Conservation (phyloP, 2,329 filamentous ascomycete species). For the Trichoderma sp. region DNA sequence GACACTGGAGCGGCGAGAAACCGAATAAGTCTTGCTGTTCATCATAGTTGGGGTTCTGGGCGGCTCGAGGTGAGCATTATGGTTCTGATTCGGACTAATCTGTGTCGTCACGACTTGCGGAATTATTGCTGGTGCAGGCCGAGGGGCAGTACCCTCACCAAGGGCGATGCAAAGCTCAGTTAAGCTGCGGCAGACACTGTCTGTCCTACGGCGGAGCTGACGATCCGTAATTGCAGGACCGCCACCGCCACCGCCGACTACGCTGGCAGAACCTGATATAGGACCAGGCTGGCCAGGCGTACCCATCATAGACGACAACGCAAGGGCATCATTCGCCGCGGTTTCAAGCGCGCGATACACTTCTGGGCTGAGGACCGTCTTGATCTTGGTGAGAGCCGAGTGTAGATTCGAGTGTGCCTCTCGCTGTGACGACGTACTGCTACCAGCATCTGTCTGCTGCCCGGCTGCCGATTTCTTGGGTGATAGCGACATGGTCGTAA, state of each 20-base stretch:
- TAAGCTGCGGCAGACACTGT: conserved; percentile 86
- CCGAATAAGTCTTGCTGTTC: conserved; percentile 45
- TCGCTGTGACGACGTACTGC: conserved; percentile 42
- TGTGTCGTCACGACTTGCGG: conserved; percentile 9
- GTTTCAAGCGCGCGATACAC: conserved; percentile 78
- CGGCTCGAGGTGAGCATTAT: neutral
- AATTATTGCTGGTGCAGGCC: conserved; percentile 21
- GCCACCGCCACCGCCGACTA: conserved; percentile 44
- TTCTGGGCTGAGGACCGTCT: conserved; percentile 63
- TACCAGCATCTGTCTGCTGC: conserved; percentile 37
- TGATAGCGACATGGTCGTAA: conserved; percentile 86
- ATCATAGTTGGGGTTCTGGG: conserved; percentile 24
- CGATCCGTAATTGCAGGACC: conserved; percentile 65
- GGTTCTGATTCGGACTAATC: neutral
- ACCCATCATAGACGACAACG: conserved; percentile 75
- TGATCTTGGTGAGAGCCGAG: conserved; percentile 76
- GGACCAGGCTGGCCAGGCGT: conserved; percentile 65
- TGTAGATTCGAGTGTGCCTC: conserved; percentile 76
- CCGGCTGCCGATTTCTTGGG: conserved; percentile 62
- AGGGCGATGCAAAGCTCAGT: conserved; percentile 90
- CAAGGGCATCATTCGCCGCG: conserved; percentile 76
- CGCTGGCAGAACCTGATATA: conserved; percentile 64
- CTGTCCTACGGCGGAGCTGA: conserved; percentile 83
- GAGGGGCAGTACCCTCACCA: conserved; percentile 54
- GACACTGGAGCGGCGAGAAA: conserved; percentile 38